Evolutionary conservation across 106 monocot genomes (phyloP).

Genomic region (Platanthera guangdongensis): DNA sequence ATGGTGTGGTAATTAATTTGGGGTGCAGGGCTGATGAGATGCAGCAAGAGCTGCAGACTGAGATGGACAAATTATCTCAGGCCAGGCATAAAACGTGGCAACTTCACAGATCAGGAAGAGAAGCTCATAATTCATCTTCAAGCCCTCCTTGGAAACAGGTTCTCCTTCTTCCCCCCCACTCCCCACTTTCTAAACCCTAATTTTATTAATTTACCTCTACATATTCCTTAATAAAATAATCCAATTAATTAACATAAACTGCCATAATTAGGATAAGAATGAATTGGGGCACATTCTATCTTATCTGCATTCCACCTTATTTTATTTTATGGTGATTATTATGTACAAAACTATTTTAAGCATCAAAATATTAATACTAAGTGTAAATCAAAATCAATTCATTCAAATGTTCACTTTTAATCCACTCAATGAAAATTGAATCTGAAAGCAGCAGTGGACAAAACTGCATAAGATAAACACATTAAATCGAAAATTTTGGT

Average conservation of each 20-base stretch:
- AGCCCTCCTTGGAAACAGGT: constrained; percentile 46
- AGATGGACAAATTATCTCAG: constrained; percentile 50
- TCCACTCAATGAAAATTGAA: too few species aligned
- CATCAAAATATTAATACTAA: too few species aligned
- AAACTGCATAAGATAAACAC: too few species aligned
- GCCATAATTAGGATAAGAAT: too few species aligned
- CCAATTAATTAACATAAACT: not conserved
- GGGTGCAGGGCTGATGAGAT: constrained; percentile 34
- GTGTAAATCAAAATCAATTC: too few species aligned
- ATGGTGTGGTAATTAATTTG: not conserved
- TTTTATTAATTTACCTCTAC: not conserved
- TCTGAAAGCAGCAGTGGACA: too few species aligned
- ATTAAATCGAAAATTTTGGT: too few species aligned
- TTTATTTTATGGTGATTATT: too few species aligned
- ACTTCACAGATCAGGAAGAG: constrained; percentile 43
- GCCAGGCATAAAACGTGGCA: constrained; percentile 46
- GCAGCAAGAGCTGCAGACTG: constrained; percentile 47
- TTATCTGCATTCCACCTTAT: too few species aligned
- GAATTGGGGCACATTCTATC: too few species aligned
- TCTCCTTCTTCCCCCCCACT: not conserved
- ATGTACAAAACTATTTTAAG: too few species aligned
- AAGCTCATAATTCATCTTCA: constrained; percentile 52
- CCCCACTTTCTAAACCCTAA: not conserved
- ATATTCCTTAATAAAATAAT: not conserved
- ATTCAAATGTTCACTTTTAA: too few species aligned